Base-by-base conservation (phyloP, 441 rosid species). In the Eugenia klotzschiana region DNA sequence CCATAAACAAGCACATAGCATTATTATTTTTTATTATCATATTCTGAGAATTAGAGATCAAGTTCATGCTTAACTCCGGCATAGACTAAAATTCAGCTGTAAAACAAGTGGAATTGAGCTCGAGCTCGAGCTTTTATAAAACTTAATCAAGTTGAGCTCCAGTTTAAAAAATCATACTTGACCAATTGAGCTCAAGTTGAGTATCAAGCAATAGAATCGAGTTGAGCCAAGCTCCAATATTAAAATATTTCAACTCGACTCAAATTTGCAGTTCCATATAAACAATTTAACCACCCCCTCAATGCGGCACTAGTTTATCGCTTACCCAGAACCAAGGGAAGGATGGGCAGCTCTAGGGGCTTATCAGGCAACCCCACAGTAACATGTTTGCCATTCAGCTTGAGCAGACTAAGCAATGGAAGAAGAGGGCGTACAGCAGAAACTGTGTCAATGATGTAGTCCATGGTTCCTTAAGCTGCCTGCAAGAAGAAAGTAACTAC, bases 401-500 rank as follows among this genome's bases (percentile, higher is more conserved):
- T 96, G 80, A 96, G 91, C 88, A 94, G 90, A 86, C 85, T 77
- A 23, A 96, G 87, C 82, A 93, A 84, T 11, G 96, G 96, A 46
- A 89, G 82, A 79, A 96, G 79, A 58, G 95, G 84, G 88, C 94
- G 99, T 79, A 89, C 89, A 79, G 96, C 95, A 27, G 99, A 92
- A 9, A 96, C 92, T 0, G 99, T 96, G 87, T 96, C 98, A 5
- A 96, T 87, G 79, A 96, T 90, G 87, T 51, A 93, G 89, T 96
- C 98, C 95, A 94, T 94, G 33, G 91, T 90, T 25, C 94, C 93
- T 51, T 87, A 58, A 40, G 94, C 95, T 20, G 90, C 92, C 95
- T 94, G 90, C 88, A 88, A 22, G 29, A 74, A 69, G 58, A 53
- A 86, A 51, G 22, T 3, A 43, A 29, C 25, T 16, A 14, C 49